These are phyloP conservation scores for Pseudoturritis turrita DNA, from an alignment of 345 rosid species.

Conservation along the genomic window DNA sequence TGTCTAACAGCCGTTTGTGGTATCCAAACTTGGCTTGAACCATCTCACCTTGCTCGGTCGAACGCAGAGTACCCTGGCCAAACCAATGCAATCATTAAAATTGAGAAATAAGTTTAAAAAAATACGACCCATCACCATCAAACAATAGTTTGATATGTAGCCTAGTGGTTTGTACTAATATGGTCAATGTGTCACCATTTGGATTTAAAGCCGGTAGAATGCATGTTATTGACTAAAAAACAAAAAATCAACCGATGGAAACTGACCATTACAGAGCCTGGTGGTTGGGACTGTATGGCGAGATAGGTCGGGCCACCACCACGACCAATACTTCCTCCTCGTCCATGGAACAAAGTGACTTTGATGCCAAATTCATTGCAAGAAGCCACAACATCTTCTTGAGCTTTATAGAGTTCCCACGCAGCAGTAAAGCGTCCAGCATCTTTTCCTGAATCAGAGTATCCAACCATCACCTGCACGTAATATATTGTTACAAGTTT, in stretches of 20 bases:
- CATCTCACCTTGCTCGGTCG: constrained; percentile 99
- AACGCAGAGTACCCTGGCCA: constrained; percentile 79
- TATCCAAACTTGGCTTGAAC: constrained; percentile 95
- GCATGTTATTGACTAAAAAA: not conserved
- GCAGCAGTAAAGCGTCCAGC: constrained; percentile 99
- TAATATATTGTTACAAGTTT: not conserved
- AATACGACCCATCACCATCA: too few relatives aligned
- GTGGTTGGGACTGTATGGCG: constrained; percentile 96
- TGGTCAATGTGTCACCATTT: not conserved
- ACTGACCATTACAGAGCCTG: constrained; percentile 97
- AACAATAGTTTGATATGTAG: not conserved
- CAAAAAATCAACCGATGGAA: not conserved
- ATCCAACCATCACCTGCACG: constrained; percentile 93
- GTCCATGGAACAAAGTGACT: constrained; percentile 93
- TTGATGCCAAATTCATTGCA: constrained; percentile 85
- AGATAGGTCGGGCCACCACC: constrained; percentile 98
- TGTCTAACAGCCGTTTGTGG: constrained; percentile 91
- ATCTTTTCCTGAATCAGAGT: constrained; percentile 98
- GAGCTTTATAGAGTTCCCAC: constrained; percentile 99
- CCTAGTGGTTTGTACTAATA: not conserved
- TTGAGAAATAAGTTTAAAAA: not conserved
- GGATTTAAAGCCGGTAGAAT: not conserved
- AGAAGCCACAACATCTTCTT: constrained; percentile 95
- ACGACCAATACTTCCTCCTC: constrained; percentile 98
- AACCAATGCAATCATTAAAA: not conserved